Percentiles rank a stretch among this genome's conserved stretches.
phyloP scores from a whole-genome alignment of 441 rosid species.

The California macrophylla region DNA sequence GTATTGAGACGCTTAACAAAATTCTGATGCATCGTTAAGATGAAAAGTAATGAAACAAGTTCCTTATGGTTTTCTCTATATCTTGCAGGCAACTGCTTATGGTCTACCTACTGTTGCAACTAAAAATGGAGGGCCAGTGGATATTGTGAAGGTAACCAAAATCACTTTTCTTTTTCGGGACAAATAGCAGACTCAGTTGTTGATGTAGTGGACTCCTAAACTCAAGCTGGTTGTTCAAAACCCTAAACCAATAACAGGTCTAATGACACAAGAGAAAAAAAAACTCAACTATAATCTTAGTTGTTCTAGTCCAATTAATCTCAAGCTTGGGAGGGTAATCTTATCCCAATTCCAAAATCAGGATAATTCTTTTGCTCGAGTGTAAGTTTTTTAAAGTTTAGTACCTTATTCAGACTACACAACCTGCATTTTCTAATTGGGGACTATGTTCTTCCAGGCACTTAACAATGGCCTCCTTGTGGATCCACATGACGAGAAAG shows the following conservation, averaged over 20 bases:
- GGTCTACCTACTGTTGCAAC: conserved; percentile 69
- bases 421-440: conserved; percentile 7
- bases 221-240: not conserved
- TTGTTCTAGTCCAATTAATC: not conserved
- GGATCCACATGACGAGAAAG: conserved; percentile 57
- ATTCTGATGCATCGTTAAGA: not conserved
- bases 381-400: not conserved
- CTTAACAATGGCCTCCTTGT: conserved; percentile 56
- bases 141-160: conserved; percentile 46
- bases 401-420: not conserved
- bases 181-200: not conserved
- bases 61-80: not conserved
- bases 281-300: not conserved
- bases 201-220: not conserved
- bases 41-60: not conserved
- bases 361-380: not conserved
- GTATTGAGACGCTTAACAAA: not conserved
- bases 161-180: not conserved
- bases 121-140: conserved; percentile 66
- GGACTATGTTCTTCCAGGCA: conserved; percentile 29
- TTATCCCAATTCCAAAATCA: not conserved
- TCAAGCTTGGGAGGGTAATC: not conserved
- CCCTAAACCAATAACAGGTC: not conserved
- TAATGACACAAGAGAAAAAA: not conserved
- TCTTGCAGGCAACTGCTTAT: conserved; percentile 61